Evolutionary conservation across 345 rosid species (phyloP).

Genomic region (Acer saccharum): DNA sequence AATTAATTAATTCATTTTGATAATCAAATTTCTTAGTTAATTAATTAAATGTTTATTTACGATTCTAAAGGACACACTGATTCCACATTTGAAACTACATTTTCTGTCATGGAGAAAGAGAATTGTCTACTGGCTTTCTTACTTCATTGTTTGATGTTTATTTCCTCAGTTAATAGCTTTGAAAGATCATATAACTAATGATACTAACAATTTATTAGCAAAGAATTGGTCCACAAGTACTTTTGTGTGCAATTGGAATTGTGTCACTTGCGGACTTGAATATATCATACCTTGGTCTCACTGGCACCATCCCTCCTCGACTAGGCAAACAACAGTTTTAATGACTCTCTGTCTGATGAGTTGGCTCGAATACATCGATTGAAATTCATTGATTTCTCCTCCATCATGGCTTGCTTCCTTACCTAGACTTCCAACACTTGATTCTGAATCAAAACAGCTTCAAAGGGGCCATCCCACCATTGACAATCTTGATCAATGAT

Average conservation of each 20-base stretch:
- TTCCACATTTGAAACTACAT: neutral
- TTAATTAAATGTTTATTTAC: too few relatives aligned
- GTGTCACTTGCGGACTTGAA: neutral
- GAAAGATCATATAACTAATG: neutral
- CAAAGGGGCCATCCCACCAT: constrained; percentile 1
- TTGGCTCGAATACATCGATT: constrained; percentile 2
- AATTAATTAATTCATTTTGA: too few relatives aligned
- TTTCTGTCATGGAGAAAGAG: neutral
- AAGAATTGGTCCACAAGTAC: neutral
- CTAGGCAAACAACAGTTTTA: constrained; percentile 20
- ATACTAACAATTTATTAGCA: neutral
- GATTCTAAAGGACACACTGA: neutral
- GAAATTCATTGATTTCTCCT: neutral
- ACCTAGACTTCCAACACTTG: neutral
- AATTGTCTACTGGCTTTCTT: neutral
- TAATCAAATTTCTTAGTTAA: too few relatives aligned
- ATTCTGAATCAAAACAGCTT: neutral
- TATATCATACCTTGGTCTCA: neutral
- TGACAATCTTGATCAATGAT: too few relatives aligned
- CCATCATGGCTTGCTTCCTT: neutral
- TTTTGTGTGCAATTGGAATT: neutral
- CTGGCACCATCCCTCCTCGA: constrained; percentile 22
- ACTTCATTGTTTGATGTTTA: neutral
- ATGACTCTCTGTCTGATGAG: constrained; percentile 12
- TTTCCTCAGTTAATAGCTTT: neutral